A percentile compares a stretch with the other conserved stretches of the same genome.
These are phyloP conservation scores for Hemileccinum rubropunctum DNA, from an alignment of 768 basidiomycete species.

Conservation along the genomic window DNA sequence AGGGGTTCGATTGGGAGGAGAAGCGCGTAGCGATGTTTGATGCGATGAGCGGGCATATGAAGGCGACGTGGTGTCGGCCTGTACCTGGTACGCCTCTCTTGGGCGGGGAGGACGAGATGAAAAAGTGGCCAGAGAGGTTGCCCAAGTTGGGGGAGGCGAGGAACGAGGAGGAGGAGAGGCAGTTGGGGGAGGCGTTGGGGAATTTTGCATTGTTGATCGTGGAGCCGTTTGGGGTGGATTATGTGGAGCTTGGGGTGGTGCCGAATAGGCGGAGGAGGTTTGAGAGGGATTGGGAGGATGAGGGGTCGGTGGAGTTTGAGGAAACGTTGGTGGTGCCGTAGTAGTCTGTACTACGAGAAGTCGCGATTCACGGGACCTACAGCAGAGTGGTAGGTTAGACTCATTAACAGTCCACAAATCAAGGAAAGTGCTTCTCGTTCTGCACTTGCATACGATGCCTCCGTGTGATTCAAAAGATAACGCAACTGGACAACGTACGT, in stretches of 20 bases:
- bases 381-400: too few relatives aligned
- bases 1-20: slow-evolving; percentile 55
- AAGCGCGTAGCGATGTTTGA: slow-evolving; percentile 61
- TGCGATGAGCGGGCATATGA: slow-evolving; percentile 57
- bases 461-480: not conserved
- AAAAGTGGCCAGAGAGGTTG: slow-evolving; percentile 58
- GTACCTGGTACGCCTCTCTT: slow-evolving; percentile 54
- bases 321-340: slow-evolving; percentile 67
- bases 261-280: slow-evolving; percentile 63
- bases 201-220: slow-evolving; percentile 74
- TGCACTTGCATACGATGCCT: not conserved
- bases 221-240: slow-evolving; percentile 70
- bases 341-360: too few relatives aligned
- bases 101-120: slow-evolving; percentile 54
- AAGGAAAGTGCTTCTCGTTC: not conserved
- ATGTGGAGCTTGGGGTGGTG: slow-evolving; percentile 52
- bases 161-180: slow-evolving; percentile 42
- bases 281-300: slow-evolving; percentile 35
- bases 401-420: too few relatives aligned
- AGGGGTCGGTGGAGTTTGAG: slow-evolving; percentile 44
- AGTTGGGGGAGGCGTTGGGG: slow-evolving; percentile 51
- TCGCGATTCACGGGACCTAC: too few relatives aligned
- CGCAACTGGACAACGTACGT: too few relatives aligned
- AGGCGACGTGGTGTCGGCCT: slow-evolving; percentile 71
- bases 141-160: slow-evolving; percentile 47